Conservation (phyloP, 768 basidiomycete genomes). For the Tricholomella constricta region DNA sequence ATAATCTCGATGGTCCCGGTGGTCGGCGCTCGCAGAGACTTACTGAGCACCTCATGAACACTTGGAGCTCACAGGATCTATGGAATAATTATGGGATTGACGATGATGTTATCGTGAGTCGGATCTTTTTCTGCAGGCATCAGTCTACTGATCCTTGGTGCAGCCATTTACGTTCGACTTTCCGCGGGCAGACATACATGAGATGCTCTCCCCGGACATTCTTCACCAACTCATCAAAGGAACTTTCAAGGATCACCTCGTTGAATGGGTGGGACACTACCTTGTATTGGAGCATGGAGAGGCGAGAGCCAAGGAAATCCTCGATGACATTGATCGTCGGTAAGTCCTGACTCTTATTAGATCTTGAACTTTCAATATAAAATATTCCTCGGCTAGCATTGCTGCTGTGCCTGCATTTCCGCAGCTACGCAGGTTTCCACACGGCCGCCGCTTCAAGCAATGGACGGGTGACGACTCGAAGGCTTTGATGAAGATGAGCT, state of each 20-base stretch:
- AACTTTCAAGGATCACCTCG: too few species aligned
- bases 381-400: not conserved
- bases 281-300: not conserved
- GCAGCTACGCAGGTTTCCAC: not conserved
- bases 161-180: not conserved
- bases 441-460: not conserved
- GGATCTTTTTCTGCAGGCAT: not conserved
- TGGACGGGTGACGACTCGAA: not conserved
- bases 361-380: not conserved
- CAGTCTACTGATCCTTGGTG: not conserved
- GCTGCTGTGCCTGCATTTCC: not conserved
- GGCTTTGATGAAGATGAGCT: not conserved
- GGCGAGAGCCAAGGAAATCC: not conserved
- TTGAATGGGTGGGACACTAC: not conserved
- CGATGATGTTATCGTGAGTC: conserved; percentile 26
- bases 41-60: conserved; percentile 19
- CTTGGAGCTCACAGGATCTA: conserved; percentile 14
- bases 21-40: conserved; percentile 12
- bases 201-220: conserved; percentile 2
- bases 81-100: conserved; percentile 31
- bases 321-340: not conserved
- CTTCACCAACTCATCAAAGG: not conserved
- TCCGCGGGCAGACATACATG: too few species aligned
- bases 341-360: not conserved
- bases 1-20: conserved; percentile 24